A percentile compares a stretch with the other conserved stretches of the same genome.
phyloP scores from a whole-genome alignment of 805 yeast species.

The Nakazawaea peltata region DNA sequence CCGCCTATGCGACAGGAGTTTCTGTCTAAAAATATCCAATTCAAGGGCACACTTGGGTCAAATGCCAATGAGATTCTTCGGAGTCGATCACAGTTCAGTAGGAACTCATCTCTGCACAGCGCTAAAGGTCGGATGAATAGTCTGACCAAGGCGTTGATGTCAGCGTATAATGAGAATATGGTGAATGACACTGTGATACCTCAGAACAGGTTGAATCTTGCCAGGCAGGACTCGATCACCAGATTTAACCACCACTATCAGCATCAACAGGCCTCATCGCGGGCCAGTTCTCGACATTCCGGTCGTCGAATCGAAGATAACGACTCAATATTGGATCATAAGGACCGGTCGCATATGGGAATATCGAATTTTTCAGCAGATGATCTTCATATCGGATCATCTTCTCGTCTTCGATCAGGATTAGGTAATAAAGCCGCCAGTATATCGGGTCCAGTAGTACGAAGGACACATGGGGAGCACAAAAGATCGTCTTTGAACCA shows the following conservation, averaged over 20 bases:
- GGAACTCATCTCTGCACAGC: conserved; percentile 7
- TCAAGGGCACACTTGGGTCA: conserved; percentile 8
- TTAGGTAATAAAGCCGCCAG: conserved; percentile 5
- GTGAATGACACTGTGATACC: conserved; percentile 20
- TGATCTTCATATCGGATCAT: too few species aligned
- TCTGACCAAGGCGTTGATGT: conserved; percentile 11
- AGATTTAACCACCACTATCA: conserved; percentile 3
- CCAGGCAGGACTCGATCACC: conserved; percentile 7
- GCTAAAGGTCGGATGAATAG: neutral
- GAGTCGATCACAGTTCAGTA: conserved; percentile 7
- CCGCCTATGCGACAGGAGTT: conserved; percentile 21
- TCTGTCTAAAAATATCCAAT: conserved; percentile 15
- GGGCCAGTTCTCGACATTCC: too few species aligned
- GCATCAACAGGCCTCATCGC: conserved; percentile 7
- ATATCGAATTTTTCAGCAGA: too few species aligned
- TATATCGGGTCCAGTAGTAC: conserved; percentile 5
- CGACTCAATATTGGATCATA: too few species aligned
- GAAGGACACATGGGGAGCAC: neutral
- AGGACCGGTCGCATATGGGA: too few species aligned
- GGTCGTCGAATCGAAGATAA: too few species aligned
- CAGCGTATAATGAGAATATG: conserved; percentile 20
- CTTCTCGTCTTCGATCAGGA: too few species aligned
- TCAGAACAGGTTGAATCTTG: too few species aligned
- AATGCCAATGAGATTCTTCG: conserved; percentile 7
- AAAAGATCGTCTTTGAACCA: conserved; percentile 9